phyloP scores from a whole-genome alignment of 2,329 filamentous ascomycete species.

The Didymella sp. region DNA sequence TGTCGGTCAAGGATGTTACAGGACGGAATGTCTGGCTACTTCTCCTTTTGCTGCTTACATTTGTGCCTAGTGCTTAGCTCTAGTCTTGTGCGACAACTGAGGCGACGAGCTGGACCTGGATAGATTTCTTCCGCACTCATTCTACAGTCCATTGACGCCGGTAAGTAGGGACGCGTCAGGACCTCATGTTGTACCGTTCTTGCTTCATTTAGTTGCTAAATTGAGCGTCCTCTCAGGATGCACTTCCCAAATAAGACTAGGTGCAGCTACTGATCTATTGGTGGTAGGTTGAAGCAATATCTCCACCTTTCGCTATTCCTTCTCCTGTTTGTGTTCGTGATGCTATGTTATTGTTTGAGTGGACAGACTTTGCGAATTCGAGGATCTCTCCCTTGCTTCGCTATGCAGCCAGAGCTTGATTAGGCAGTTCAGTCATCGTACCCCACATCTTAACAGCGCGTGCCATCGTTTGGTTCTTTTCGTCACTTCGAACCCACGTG shows the following conservation, averaged over 20 bases:
- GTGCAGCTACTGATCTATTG: constrained; percentile 4
- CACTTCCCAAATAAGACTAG: not conserved
- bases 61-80: not conserved
- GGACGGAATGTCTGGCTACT: not conserved
- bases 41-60: not conserved
- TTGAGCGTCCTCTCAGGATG: not conserved
- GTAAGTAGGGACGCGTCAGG: not conserved
- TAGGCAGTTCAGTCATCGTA: constrained; percentile 2
- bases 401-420: constrained; percentile 12
- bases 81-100: constrained; percentile 4
- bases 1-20: not conserved
- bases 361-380: not conserved
- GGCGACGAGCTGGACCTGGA: not conserved
- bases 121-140: not conserved
- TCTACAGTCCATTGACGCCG: not conserved
- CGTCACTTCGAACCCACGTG: constrained; percentile 29
- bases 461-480: constrained; percentile 18
- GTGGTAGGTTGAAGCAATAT: not conserved
- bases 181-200: not conserved
- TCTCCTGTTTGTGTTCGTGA: not conserved
- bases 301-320: not conserved
- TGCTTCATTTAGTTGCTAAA: not conserved
- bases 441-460: constrained; percentile 26
- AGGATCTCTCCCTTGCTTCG: constrained; percentile 4
- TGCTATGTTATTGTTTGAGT: not conserved